Percentiles rank a stretch among this genome's conserved stretches.
phyloP scores from a whole-genome alignment of 1,284 basidiomycete species.

The Meira miltonrushii region DNA sequence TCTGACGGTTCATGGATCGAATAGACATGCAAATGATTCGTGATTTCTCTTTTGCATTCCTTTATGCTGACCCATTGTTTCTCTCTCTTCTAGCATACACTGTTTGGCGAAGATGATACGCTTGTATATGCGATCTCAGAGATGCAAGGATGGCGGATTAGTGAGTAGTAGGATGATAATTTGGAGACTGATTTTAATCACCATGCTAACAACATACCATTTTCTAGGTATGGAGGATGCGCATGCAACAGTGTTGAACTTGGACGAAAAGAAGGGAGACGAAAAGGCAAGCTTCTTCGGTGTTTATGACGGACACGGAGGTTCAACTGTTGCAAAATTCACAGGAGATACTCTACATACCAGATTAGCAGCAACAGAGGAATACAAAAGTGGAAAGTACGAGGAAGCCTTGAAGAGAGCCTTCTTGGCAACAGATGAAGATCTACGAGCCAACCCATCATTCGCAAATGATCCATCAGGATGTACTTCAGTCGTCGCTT shows the following conservation, averaged over 20 bases:
- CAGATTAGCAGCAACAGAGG: constrained; percentile 67
- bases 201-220: constrained; percentile 11
- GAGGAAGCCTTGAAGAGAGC: constrained; percentile 75
- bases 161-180: constrained; percentile 58
- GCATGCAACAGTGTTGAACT: constrained; percentile 70
- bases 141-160: constrained; percentile 99
- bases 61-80: background rate
- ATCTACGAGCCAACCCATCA: constrained; percentile 75
- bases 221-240: constrained; percentile 91
- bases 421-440: constrained; percentile 91
- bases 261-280: constrained; percentile 28
- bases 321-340: constrained; percentile 80
- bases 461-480: constrained; percentile 89
- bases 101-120: constrained; percentile 70
- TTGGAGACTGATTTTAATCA: constrained; percentile 9
- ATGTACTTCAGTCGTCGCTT: constrained; percentile 86
- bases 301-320: constrained; percentile 97
- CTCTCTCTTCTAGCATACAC: constrained; percentile 61
- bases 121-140: constrained; percentile 80
- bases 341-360: constrained; percentile 84
- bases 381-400: constrained; percentile 69
- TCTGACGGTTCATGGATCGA: background rate
- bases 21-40: too few relatives aligned
- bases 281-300: constrained; percentile 69
- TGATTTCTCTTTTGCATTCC: background rate